Percentiles rank a stretch among this genome's conserved stretches.
These are phyloP conservation scores for Chrysoporthe puriensis DNA, from an alignment of 2,329 filamentous ascomycete genomes.

Conservation along the genomic window DNA sequence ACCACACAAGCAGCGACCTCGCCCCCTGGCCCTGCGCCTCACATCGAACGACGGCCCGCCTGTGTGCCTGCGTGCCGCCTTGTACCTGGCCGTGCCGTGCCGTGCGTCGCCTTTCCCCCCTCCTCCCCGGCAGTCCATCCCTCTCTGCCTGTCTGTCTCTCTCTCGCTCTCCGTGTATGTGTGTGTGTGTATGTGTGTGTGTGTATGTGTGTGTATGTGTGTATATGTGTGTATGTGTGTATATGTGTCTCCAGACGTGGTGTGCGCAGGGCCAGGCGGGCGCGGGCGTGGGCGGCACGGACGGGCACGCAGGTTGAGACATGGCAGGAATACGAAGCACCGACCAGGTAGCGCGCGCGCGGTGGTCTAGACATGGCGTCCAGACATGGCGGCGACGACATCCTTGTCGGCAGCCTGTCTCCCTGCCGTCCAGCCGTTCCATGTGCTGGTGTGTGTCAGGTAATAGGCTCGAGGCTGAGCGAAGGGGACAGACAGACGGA, in stretches of 20 bases:
- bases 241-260: too few species aligned
- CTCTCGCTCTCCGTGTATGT: too few species aligned
- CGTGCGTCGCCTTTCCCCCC: too few species aligned
- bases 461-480: not conserved
- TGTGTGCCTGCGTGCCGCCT: not conserved
- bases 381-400: not conserved
- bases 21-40: not conserved
- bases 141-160: too few species aligned
- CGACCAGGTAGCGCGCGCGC: not conserved
- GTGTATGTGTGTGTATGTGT: too few species aligned
- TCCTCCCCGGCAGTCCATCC: too few species aligned
- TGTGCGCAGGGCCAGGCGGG: too few species aligned
- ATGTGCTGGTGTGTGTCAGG: not conserved
- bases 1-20: not conserved
- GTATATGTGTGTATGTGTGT: too few species aligned
- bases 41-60: not conserved
- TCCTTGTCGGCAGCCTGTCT: not conserved
- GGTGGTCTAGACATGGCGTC: conserved; percentile 1
- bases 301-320: not conserved
- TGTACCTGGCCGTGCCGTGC: too few species aligned
- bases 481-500: not conserved
- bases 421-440: not conserved
- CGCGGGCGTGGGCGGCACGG: too few species aligned
- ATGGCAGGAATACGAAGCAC: conserved; percentile 2
- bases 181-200: too few species aligned